Base-by-base conservation (phyloP, 495 filamentous ascomycete genomes). In the Bombardia bombarda region DNA sequence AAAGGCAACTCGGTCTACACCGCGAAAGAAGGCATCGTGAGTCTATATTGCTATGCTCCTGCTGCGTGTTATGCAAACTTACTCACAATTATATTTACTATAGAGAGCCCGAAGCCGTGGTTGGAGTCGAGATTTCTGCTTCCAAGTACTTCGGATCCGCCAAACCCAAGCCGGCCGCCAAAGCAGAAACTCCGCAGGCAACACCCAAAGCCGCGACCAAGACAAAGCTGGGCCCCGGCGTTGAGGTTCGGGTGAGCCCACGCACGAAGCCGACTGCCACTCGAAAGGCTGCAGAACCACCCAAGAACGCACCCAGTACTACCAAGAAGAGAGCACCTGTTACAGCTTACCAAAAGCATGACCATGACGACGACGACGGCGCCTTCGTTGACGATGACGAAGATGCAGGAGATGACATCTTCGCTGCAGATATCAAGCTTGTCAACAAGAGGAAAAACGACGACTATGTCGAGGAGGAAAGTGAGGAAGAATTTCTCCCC, bases 361-460 rank as follows among this genome's bases (percentile, higher is more conserved):
- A 45, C 38, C 32, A 46, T 3, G 52, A 58, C 32, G 51, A 57
- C 31, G 70, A 77, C 23, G 67, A 65, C 1, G 71, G 75, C 51
- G 73, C 65, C 22, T 63, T 73, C 24, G 44, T 79, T 40, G 75
- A 82, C 26, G 82, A 82, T 38, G 77, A 74, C 40, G 65, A 69
- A n/a, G 76, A 84, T 40, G 83, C 72, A 4, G 79, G 71, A 10
- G 84, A 88, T 45, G 84, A 90, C 50, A 83, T 88, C 13, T 84
- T 82, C 55, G 78, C 77, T 1, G 75, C 77, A 0, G 81, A 83
- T 37, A 77, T 74, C n/a, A 74, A 68, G 49, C 62, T 60, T 43
- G 63, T 65, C 34, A 59, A 58, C 37, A 85, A 80, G 46, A 58
- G 74, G 28, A 82, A 78, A 55, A 83, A 86, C 50, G 79, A 83